Evolutionary conservation across 331 rosid genomes (phyloP), one percentile per base, ranked within the genome.

Genomic region (Malus hybrid): DNA sequence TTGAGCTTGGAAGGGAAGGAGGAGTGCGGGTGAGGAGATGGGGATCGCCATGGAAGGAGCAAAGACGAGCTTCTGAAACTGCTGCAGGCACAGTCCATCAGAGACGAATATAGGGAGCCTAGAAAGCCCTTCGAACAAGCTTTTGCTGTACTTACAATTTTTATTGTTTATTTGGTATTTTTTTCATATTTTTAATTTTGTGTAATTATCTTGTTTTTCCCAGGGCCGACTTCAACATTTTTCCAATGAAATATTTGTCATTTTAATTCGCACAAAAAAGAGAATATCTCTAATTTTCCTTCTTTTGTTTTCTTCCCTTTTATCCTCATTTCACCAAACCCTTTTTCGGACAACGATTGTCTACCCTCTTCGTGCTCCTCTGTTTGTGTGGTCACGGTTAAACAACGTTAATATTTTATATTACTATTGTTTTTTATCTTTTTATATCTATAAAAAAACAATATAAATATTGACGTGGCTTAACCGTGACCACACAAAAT

Each of bases 11-110:
- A 82, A 62, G 90, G 36, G 65, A 73, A 71, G 33, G 79, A 75
- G 60, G 89, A 82, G 62, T 75, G 79, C 6, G 84, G 86, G 72
- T 87, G 79, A 3, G 72, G 86, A 81, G 70, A 88, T 20, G 88
- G 79, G 34, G 85, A 88, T 48, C 77, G 59, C 65, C 85, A 86
- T 74, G 86, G 86, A 71, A 86, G 86, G 28, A 85, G 73, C 68
- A 76, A 78, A 69, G 91, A 77, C 55, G 94, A 86, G 82, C 83
- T 73, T 79, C 86, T 80, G 87, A 83, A 85, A 85, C 86, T 85
- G 78, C 85, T 71, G 74, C 86, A 80, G 70, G 84, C 75, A 80
- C 72, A 82, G 72, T 84, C 87, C 97, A 84, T 81, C 19, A 36
- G 39, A 60, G 72, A 36, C 54, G 65, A 78, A 64, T 24, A 67